Conservation (phyloP, 441 rosid species). For the Omphalea diandra region DNA sequence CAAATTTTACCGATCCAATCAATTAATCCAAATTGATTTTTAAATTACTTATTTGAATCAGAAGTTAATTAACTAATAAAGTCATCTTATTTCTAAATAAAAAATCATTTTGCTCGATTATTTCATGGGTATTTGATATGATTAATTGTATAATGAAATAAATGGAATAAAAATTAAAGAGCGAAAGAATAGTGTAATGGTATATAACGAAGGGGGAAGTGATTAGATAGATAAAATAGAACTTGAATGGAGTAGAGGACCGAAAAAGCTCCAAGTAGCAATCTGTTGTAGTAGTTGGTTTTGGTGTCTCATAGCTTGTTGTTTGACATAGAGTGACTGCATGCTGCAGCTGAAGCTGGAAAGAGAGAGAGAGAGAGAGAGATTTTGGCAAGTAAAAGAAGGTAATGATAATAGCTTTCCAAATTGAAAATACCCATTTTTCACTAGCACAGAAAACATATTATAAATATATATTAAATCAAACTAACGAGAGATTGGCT, state of each 20-base stretch:
- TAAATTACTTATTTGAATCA: too few relatives aligned
- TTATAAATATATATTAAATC: neutral
- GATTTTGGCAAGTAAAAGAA: neutral
- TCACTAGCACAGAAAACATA: neutral
- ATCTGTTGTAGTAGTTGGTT: neutral
- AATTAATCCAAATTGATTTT: too few relatives aligned
- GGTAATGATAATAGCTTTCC: neutral
- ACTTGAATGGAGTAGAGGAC: neutral
- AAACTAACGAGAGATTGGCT: neutral
- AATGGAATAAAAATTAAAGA: too few relatives aligned
- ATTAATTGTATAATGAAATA: too few relatives aligned
- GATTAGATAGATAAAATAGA: neutral
- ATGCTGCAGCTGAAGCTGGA: conserved; percentile 15
- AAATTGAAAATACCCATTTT: neutral
- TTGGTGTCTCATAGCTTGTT: neutral
- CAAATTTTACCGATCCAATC: too few relatives aligned
- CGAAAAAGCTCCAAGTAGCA: neutral
- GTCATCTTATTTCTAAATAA: too few relatives aligned
- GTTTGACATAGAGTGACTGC: neutral
- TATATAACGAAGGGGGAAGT: neutral
- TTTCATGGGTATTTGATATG: too few relatives aligned
- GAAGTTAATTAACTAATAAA: too few relatives aligned
- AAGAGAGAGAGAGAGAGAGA: conserved; percentile 10
- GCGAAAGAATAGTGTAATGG: too few relatives aligned
- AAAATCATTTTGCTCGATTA: too few relatives aligned